phyloP scores from a whole-genome alignment of 2,329 filamentous ascomycete species.

The Penicillium fuscoglaucum region DNA sequence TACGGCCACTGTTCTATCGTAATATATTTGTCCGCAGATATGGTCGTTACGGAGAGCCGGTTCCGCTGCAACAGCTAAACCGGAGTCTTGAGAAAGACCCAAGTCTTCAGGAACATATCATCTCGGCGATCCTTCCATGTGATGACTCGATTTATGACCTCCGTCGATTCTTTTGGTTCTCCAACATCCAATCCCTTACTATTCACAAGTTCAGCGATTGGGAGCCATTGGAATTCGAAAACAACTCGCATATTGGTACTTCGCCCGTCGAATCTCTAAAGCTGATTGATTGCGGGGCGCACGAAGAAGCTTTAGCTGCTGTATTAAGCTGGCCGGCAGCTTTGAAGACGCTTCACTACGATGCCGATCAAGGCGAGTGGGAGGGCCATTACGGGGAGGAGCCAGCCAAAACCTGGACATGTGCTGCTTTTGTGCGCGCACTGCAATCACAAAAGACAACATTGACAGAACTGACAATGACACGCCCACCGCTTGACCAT shows the following conservation, averaged over 20 bases:
- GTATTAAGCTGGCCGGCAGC: conserved; percentile 18
- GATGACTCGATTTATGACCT: not conserved
- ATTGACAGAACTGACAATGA: conserved; percentile 11
- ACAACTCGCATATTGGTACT: conserved; percentile 10
- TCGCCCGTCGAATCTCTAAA: conserved; percentile 10
- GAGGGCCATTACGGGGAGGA: conserved; percentile 2
- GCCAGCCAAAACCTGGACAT: conserved; percentile 7
- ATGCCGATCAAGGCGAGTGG: conserved; percentile 16
- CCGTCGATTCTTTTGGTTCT: conserved; percentile 1
- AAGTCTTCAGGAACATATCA: conserved; percentile 1
- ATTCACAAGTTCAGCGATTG: conserved; percentile 8
- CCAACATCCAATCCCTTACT: conserved; percentile 5
- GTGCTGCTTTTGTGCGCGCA: conserved; percentile 15
- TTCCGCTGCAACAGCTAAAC: conserved; percentile 4
- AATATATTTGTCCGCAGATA: conserved; percentile 5
- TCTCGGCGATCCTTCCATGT: conserved; percentile 8
- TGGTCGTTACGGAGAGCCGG: not conserved
- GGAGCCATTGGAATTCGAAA: conserved; percentile 1
- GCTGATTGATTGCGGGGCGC: conserved; percentile 15
- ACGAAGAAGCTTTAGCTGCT: conserved; percentile 15
- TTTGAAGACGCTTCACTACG: conserved; percentile 18
- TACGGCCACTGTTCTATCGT: conserved; percentile 6
- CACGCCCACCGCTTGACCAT: conserved; percentile 1
- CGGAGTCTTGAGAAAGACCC: conserved; percentile 1
- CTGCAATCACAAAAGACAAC: conserved; percentile 9